A percentile compares a stretch with the other conserved stretches of the same genome.
phyloP scores from a whole-genome alignment of 176 grass and related monocot species.

The Eragrostis nindensis region DNA sequence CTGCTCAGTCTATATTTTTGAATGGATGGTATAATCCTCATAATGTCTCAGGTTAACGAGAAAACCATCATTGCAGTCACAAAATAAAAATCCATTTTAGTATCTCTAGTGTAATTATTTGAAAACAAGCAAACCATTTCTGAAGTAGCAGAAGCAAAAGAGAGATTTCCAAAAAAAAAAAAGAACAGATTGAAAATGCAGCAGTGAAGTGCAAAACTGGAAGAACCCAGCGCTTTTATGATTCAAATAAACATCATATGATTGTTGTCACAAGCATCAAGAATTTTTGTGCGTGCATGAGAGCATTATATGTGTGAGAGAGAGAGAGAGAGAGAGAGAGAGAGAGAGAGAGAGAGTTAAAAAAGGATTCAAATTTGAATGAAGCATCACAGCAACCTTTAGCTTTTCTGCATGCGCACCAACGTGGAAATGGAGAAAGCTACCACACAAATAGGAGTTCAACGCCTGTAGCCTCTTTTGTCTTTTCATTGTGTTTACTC shows the following conservation, averaged over 20 bases:
- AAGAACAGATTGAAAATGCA: background rate
- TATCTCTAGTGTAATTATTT: background rate
- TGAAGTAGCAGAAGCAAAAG: background rate
- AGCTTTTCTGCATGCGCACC: background rate
- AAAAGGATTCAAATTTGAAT: background rate
- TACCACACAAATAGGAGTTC: background rate
- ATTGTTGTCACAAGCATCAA: background rate
- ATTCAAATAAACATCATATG: background rate
- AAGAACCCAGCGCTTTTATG: conserved; percentile 22
- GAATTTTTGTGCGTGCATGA: background rate
- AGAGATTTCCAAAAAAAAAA: background rate
- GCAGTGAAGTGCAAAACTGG: conserved; percentile 11
- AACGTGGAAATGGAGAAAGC: background rate
- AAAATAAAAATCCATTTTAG: background rate
- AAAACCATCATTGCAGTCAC: conserved; percentile 32
- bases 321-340: too few relatives aligned
- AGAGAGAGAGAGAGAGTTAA: background rate
- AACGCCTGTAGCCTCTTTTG: background rate
- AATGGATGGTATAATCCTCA: conserved; percentile 47
- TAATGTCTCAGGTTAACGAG: conserved; percentile 40
- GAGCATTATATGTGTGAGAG: background rate
- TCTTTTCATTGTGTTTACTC: background rate
- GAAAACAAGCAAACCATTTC: background rate
- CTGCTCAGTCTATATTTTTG: conserved; percentile 31
- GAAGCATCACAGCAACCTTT: conserved; percentile 25